Evolutionary conservation across 2,329 filamentous ascomycete genomes (phyloP).

Genomic region (Diaporthe velutina): DNA sequence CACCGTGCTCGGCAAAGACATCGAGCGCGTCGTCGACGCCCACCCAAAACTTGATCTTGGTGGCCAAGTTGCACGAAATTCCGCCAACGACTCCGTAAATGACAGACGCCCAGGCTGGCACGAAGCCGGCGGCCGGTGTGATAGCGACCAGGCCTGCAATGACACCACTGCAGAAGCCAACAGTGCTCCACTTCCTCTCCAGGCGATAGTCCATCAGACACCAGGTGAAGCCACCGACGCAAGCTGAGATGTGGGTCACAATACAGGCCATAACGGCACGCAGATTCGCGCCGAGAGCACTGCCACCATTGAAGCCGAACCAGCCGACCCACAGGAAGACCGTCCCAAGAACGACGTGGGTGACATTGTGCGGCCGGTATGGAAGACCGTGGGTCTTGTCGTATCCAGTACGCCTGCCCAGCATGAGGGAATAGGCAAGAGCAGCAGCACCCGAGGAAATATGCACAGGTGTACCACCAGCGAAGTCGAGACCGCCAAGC

Average conservation of each 20-base stretch:
- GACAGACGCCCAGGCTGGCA: slow-evolving; percentile 74
- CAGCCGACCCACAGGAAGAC: slow-evolving; percentile 91
- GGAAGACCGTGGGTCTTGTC: slow-evolving; percentile 71
- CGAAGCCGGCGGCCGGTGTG: slow-evolving; percentile 85
- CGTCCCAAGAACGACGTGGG: slow-evolving; percentile 79
- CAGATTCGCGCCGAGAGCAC: slow-evolving; percentile 84
- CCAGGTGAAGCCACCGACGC: slow-evolving; percentile 85
- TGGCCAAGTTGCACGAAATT: slow-evolving; percentile 84
- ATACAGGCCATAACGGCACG: slow-evolving; percentile 91
- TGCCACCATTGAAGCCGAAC: slow-evolving; percentile 96
- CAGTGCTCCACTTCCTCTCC: slow-evolving; percentile 94
- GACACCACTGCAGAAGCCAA: slow-evolving; percentile 91
- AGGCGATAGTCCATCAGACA: slow-evolving; percentile 88
- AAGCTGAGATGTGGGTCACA: slow-evolving; percentile 89
- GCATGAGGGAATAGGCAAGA: slow-evolving; percentile 79
- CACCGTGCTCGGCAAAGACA: slow-evolving; percentile 89
- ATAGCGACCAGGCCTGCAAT: slow-evolving; percentile 91
- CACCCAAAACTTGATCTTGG: slow-evolving; percentile 82
- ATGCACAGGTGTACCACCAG: slow-evolving; percentile 81
- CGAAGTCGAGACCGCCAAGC: slow-evolving; percentile 79
- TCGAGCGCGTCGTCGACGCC: slow-evolving; percentile 90
- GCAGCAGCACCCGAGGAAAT: slow-evolving; percentile 80
- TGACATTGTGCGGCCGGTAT: slow-evolving; percentile 80
- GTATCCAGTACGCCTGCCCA: slow-evolving; percentile 77
- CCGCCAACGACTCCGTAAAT: slow-evolving; percentile 72